Percentiles rank a stretch among this genome's conserved stretches.
Evolutionary conservation across 371 early-diverging fungal species (phyloP).

Genomic region (Apophysomyces variabilis): DNA sequence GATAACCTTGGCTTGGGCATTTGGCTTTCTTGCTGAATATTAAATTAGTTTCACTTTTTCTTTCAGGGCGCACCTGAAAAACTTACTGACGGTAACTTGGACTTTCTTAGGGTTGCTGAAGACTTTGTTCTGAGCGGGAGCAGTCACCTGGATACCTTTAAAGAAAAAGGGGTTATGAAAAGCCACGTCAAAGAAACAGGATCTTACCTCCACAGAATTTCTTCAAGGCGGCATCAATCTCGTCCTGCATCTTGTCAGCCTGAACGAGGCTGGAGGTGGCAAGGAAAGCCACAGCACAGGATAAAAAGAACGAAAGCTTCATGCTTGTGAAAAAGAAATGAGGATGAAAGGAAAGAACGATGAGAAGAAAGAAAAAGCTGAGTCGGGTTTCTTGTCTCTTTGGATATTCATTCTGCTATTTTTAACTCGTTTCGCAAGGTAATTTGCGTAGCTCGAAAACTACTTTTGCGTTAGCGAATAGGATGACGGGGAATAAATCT

Average conservation of each 20-base stretch:
- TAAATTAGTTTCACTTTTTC: not conserved
- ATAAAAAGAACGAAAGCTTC: conserved; percentile 36
- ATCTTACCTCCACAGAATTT: conserved; percentile 52
- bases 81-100: conserved; percentile 52
- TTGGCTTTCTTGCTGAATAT: conserved; percentile 42
- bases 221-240: conserved; percentile 47
- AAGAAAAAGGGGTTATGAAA: not conserved
- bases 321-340: conserved; percentile 17
- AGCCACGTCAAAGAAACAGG: not conserved
- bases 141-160: conserved; percentile 38
- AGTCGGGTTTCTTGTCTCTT: conserved; percentile 5
- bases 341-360: conserved; percentile 17
- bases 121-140: conserved; percentile 37
- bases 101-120: conserved; percentile 46
- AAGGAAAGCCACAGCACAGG: conserved; percentile 30
- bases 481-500: no score
- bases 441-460: no score
- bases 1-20: conserved; percentile 46
- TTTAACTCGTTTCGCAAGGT: not conserved
- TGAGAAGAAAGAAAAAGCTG: conserved; percentile 9
- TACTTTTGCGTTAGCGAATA: no score
- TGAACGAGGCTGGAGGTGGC: conserved; percentile 34
- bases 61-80: conserved; percentile 6
- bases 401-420: conserved; percentile 4
- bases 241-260: conserved; percentile 44